Percentiles rank a stretch among this genome's conserved stretches.
These are phyloP conservation scores for Vigna trinervia DNA, from an alignment of 306 rosid species.

Conservation along the genomic window DNA sequence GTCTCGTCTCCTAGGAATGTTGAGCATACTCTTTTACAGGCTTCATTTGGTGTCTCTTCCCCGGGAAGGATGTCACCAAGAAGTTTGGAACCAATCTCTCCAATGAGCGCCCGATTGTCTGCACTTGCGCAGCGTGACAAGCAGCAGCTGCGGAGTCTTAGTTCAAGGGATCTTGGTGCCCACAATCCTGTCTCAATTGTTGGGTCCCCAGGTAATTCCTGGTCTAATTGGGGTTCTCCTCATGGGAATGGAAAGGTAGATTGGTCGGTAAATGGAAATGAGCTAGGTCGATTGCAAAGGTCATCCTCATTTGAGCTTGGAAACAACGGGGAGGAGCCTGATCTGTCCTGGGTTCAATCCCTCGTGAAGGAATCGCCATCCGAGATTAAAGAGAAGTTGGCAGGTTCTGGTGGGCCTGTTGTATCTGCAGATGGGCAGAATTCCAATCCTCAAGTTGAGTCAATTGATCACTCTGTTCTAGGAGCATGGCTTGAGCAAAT, in stretches of 20 bases:
- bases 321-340: constrained; percentile 84
- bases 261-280: constrained; percentile 73
- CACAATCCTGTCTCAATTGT: constrained; percentile 56
- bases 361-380: constrained; percentile 90
- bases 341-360: constrained; percentile 88
- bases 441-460: constrained; percentile 66
- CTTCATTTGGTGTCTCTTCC: constrained; percentile 70
- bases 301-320: constrained; percentile 66
- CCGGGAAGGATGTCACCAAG: constrained; percentile 95
- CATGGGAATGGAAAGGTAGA: constrained; percentile 76
- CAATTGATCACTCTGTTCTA: constrained; percentile 75
- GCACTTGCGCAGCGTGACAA: constrained; percentile 72
- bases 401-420: constrained; percentile 55
- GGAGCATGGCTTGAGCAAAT: constrained; percentile 96
- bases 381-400: constrained; percentile 68
- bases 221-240: constrained; percentile 88
- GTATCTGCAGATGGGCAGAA: constrained; percentile 64
- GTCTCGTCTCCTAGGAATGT: constrained; percentile 69
- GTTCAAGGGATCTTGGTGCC: constrained; percentile 76
- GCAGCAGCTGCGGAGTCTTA: constrained; percentile 70
- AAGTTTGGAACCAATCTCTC: constrained; percentile 77
- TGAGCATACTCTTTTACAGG: constrained; percentile 70
- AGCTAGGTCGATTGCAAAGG: constrained; percentile 50
- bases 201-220: constrained; percentile 73
- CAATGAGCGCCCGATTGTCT: constrained; percentile 67